Conservation (phyloP, 2,329 filamentous ascomycete genomes). For the Colletotrichum costaricense region DNA sequence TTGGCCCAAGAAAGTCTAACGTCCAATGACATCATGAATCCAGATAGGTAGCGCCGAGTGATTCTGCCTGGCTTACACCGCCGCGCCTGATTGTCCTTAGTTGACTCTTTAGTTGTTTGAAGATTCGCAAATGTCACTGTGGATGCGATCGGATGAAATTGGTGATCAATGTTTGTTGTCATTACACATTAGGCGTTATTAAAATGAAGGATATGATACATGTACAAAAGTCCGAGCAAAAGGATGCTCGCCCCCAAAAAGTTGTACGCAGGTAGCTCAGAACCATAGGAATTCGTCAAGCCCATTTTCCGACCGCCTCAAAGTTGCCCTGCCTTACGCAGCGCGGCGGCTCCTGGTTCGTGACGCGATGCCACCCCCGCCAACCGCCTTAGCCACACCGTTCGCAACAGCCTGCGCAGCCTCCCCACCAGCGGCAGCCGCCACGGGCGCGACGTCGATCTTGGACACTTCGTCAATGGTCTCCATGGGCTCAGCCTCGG, state of each 20-base stretch:
- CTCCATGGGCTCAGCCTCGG: conserved; percentile 50
- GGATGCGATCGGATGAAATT: not conserved
- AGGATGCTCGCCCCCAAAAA: not conserved
- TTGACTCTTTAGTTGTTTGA: too few relatives aligned
- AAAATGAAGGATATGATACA: not conserved
- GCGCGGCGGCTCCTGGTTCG: conserved; percentile 26
- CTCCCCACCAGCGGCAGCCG: not conserved
- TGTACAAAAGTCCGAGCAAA: not conserved
- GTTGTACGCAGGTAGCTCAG: not conserved
- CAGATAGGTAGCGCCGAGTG: not conserved
- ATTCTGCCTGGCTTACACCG: not conserved
- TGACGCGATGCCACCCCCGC: not conserved
- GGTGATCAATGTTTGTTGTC: not conserved
- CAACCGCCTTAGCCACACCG: conserved; percentile 10
- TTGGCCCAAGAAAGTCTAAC: not conserved
- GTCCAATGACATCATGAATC: not conserved
- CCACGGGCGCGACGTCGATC: conserved; percentile 14
- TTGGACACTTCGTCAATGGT: conserved; percentile 32
- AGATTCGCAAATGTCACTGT: not conserved
- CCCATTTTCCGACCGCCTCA: too few relatives aligned
- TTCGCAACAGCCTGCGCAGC: conserved; percentile 12
- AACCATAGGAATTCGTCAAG: not conserved
- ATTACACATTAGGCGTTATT: conserved; percentile 21
- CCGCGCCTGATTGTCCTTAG: not conserved
- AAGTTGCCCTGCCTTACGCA: not conserved